Evolutionary conservation across 345 rosid genomes (phyloP).

Genomic region (Syzygium aqueum): DNA sequence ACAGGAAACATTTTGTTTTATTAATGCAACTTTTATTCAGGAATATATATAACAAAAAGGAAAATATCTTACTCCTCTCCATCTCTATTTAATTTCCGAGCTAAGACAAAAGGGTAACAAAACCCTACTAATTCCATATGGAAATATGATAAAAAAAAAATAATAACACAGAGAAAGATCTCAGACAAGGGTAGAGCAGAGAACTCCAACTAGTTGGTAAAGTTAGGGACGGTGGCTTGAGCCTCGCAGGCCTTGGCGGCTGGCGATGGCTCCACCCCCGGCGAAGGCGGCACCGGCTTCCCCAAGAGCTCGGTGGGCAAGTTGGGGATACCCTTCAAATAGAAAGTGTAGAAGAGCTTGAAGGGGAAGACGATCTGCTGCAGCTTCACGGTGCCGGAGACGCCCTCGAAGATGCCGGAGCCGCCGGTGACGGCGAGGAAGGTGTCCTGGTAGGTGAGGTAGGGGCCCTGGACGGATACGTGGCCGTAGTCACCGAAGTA

Average conservation of each 20-base stretch:
- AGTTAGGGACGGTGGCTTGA: conserved; percentile 23
- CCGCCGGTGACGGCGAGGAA: conserved; percentile 42
- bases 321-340: conserved; percentile 34
- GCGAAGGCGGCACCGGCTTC: conserved; percentile 29
- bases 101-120: neutral
- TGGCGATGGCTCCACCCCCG: conserved; percentile 29
- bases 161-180: neutral
- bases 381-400: conserved; percentile 40
- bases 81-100: neutral
- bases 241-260: conserved; percentile 41
- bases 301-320: conserved; percentile 28
- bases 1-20: neutral
- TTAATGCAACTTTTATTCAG: neutral
- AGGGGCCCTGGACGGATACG: conserved; percentile 40
- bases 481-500: conserved; percentile 54
- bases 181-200: neutral
- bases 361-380: conserved; percentile 42
- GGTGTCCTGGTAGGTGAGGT: conserved; percentile 37
- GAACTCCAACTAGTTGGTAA: conserved; percentile 12
- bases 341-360: conserved; percentile 49
- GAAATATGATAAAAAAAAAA: neutral
- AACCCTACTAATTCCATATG: neutral
- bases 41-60: neutral
- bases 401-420: conserved; percentile 43
- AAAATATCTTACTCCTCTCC: neutral